These are phyloP conservation scores for Geoglossum glabrum DNA, from an alignment of 495 filamentous ascomycete genomes.

Conservation along the genomic window DNA sequence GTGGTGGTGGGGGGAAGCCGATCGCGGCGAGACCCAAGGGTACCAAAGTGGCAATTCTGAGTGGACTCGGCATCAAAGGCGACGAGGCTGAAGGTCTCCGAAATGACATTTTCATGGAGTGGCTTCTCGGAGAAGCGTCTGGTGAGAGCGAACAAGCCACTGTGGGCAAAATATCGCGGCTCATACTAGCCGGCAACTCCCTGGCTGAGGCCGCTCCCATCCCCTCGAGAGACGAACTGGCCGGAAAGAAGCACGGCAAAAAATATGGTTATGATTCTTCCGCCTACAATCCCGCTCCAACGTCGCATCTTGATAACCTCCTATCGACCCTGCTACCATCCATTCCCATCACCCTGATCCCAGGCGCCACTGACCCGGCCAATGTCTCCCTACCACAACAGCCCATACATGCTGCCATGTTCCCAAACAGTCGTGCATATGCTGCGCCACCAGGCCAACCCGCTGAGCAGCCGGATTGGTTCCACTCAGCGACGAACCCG, in stretches of 20 bases:
- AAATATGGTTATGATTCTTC: constrained; percentile 91
- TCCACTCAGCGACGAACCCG: constrained; percentile 83
- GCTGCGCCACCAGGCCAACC: constrained; percentile 24
- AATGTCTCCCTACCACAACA: constrained; percentile 68
- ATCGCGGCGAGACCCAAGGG: constrained; percentile 20
- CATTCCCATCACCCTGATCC: constrained; percentile 62
- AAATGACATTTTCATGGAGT: constrained; percentile 63
- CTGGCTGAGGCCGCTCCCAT: constrained; percentile 32
- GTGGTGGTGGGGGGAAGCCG: too few relatives aligned
- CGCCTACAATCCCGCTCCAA: constrained; percentile 68
- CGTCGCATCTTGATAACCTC: constrained; percentile 65
- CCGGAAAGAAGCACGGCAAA: constrained; percentile 34
- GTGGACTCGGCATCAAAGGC: constrained; percentile 67
- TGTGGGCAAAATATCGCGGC: constrained; percentile 50
- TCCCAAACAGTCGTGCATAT: constrained; percentile 52
- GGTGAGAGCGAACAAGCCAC: constrained; percentile 33
- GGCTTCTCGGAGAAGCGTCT: constrained; percentile 63
- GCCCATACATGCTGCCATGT: constrained; percentile 64
- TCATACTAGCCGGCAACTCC: constrained; percentile 86
- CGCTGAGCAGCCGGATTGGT: constrained; percentile 40
- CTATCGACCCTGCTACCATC: constrained; percentile 60
- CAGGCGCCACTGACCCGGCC: constrained; percentile 56
- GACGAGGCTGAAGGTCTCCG: constrained; percentile 46
- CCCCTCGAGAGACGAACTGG: constrained; percentile 26
- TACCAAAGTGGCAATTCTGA: constrained; percentile 70